phyloP scores from a whole-genome alignment of 2,329 filamentous ascomycete genomes.

The Coniochaeta ligniaria region DNA sequence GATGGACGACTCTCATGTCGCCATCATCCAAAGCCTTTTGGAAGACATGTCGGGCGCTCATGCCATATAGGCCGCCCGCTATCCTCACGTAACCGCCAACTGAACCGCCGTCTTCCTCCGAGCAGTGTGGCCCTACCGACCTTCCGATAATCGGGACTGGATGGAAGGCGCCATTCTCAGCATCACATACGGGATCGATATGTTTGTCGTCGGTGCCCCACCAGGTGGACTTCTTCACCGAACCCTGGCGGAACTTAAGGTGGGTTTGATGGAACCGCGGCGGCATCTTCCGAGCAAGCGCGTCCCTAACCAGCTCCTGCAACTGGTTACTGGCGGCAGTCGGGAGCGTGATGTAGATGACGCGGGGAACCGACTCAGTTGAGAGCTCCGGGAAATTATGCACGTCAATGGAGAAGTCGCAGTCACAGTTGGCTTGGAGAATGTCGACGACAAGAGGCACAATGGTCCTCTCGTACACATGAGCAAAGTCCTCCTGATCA shows the following conservation, averaged over 20 bases:
- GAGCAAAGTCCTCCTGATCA: slow-evolving; percentile 7
- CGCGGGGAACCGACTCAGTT: slow-evolving; percentile 4
- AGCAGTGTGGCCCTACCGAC: slow-evolving; percentile 7
- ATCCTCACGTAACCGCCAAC: slow-evolving; percentile 8
- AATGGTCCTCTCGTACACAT: slow-evolving; percentile 5
- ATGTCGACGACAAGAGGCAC: slow-evolving; percentile 2
- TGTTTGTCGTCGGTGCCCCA: slow-evolving; percentile 1
- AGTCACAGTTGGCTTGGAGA: slow-evolving; percentile 5
- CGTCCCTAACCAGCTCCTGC: slow-evolving; percentile 2
- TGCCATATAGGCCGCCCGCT: slow-evolving; percentile 4
- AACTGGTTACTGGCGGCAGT: neutral
- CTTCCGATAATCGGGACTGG: slow-evolving; percentile 6
- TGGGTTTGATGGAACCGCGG: slow-evolving; percentile 3
- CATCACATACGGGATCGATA: slow-evolving; percentile 4
- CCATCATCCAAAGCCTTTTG: slow-evolving; percentile 1
- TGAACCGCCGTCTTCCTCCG: slow-evolving; percentile 4
- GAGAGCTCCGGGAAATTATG: slow-evolving; percentile 10
- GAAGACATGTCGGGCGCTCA: slow-evolving; percentile 9
- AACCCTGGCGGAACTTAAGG: slow-evolving; percentile 7
- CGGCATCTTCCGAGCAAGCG: slow-evolving; percentile 3
- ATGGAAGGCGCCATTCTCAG: slow-evolving; percentile 7
- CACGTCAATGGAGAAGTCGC: slow-evolving; percentile 9
- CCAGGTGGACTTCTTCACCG: neutral
- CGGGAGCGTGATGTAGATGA: slow-evolving; percentile 7
- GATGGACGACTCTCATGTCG: slow-evolving; percentile 5